Percentiles rank a stretch among this genome's conserved stretches.
These are phyloP conservation scores for Thermothielavioides terrestris DNA, from an alignment of 495 filamentous ascomycete species.

Conservation along the genomic window DNA sequence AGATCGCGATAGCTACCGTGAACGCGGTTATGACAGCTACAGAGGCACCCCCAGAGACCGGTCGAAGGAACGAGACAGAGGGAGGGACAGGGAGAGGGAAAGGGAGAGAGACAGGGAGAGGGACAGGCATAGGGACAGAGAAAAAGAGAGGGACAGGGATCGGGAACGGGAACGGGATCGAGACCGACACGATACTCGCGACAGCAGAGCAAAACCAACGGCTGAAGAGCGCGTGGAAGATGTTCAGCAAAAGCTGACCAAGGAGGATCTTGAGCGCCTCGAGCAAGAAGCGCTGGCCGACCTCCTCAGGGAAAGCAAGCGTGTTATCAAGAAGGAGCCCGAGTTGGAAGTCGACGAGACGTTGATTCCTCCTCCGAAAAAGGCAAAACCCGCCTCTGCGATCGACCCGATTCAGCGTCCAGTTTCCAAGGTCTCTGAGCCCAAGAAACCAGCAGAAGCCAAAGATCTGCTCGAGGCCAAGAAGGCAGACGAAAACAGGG, in stretches of 20 bases:
- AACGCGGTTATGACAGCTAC: conserved; percentile 20
- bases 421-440: conserved; percentile 33
- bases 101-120: conserved; percentile 25
- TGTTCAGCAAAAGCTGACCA: conserved; percentile 40
- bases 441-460: conserved; percentile 9
- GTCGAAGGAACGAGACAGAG: conserved; percentile 25
- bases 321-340: conserved; percentile 33
- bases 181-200: conserved; percentile 22
- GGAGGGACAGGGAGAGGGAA: conserved; percentile 24
- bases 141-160: conserved; percentile 20
- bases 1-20: conserved; percentile 14
- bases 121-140: no score
- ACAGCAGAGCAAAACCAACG: conserved; percentile 8
- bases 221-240: conserved; percentile 26
- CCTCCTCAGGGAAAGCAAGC: conserved; percentile 46
- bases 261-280: conserved; percentile 46
- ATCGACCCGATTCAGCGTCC: conserved; percentile 45
- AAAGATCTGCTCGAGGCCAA: conserved; percentile 12
- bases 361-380: conserved; percentile 45
- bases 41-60: conserved; percentile 21
- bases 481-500: conserved; percentile 12
- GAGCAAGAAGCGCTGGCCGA: conserved; percentile 48
- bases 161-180: conserved; percentile 30
- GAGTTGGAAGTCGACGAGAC: conserved; percentile 47
- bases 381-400: conserved; percentile 44